Evolutionary conservation across 176 grass and related monocot genomes (phyloP).

Genomic region (Hordeum vulgare): MorexV3_pseudomolecules_assembly NC_058520.1:71426894-71427393

Average conservation of each 20-base stretch:
- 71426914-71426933: slow-evolving; percentile 63
- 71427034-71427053: slow-evolving; percentile 42
- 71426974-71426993: slow-evolving; percentile 59
- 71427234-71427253: slow-evolving; percentile 71
- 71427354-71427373: slow-evolving; percentile 82
- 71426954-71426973: slow-evolving; percentile 71
- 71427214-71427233: slow-evolving; percentile 73
- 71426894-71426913: slow-evolving; percentile 82
- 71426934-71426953: slow-evolving; percentile 74
- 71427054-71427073: slow-evolving; percentile 83
- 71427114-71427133: slow-evolving; percentile 74
- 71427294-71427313: slow-evolving; percentile 52
- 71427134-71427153: slow-evolving; percentile 40
- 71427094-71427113: slow-evolving; percentile 76
- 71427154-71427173: slow-evolving; percentile 73
- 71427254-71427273: slow-evolving; percentile 59
- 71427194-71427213: slow-evolving; percentile 58
- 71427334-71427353: slow-evolving; percentile 44
- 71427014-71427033: background rate
- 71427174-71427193: slow-evolving; percentile 50
- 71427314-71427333: slow-evolving; percentile 42
- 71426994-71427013: slow-evolving; percentile 48
- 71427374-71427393: slow-evolving; percentile 83
- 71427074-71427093: slow-evolving; percentile 80
- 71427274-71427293: slow-evolving; percentile 63